Evolutionary conservation across 2,329 filamentous ascomycete genomes (phyloP).

Genomic region (Blumeria hordei): DNA sequence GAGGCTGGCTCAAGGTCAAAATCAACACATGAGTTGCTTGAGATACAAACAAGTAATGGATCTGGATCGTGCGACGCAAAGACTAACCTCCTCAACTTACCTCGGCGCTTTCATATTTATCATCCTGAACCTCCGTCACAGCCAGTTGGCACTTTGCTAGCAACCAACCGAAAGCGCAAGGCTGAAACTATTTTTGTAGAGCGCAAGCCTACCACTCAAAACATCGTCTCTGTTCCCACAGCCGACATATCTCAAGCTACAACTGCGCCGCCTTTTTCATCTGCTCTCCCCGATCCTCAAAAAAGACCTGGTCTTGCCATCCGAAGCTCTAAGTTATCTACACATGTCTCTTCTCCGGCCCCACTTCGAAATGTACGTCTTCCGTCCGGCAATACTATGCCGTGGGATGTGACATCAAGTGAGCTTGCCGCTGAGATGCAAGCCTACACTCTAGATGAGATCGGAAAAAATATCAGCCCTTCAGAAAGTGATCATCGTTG

Average conservation of each 20-base stretch:
- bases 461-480: constrained; percentile 17
- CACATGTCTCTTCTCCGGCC: not conserved
- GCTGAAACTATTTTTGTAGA: constrained; percentile 28
- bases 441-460: constrained; percentile 32
- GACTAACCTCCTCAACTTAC: not conserved
- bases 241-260: too few species aligned
- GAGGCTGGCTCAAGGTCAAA: not conserved
- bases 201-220: constrained; percentile 17
- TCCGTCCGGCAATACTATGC: constrained; percentile 18
- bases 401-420: constrained; percentile 15
- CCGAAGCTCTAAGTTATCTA: constrained; percentile 5
- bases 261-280: too few species aligned
- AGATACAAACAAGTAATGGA: not conserved
- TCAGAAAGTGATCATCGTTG: constrained; percentile 4
- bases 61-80: not conserved
- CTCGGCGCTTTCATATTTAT: not conserved
- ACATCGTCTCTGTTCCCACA: too few species aligned
- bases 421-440: constrained; percentile 30
- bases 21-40: not conserved
- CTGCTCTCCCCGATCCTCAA: not conserved
- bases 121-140: not conserved
- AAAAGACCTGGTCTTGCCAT: constrained; percentile 11
- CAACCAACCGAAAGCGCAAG: constrained; percentile 6
- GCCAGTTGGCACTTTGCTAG: not conserved
- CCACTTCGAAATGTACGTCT: constrained; percentile 11